These are phyloP conservation scores for Neopestalotiopsis sp. DNA, from an alignment of 2,329 filamentous ascomycete genomes.

Conservation along the genomic window DNA sequence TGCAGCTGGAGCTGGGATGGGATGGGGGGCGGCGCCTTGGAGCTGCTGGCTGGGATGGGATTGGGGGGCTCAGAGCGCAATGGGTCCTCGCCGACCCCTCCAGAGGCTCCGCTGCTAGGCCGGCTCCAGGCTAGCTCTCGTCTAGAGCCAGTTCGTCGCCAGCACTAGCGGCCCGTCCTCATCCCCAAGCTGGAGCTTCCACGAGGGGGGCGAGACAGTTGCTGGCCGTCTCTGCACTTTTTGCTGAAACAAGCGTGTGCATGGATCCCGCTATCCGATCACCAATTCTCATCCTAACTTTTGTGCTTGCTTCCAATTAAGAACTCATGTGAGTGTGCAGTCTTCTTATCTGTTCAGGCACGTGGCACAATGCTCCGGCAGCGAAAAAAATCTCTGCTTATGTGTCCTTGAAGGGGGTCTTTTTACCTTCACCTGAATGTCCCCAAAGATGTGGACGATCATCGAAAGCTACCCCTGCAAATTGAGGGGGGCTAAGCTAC, in stretches of 20 bases:
- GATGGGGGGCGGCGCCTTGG: not conserved
- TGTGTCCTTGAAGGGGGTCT: conserved; percentile 1
- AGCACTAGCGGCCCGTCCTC: conserved; percentile 15
- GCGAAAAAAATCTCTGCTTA: not conserved
- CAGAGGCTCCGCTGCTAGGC: conserved; percentile 3
- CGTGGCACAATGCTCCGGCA: not conserved
- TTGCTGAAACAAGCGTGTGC: conserved; percentile 12
- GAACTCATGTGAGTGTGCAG: not conserved
- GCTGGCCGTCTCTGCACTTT: not conserved
- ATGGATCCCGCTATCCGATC: not conserved
- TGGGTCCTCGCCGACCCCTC: not conserved
- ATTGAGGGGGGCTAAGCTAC: conserved; percentile 2
- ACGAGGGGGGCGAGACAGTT: conserved; percentile 12
- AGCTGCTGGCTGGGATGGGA: not conserved
- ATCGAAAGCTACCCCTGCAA: conserved; percentile 9
- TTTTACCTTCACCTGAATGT: not conserved
- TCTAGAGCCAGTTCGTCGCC: conserved; percentile 11
- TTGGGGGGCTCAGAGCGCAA: conserved; percentile 1
- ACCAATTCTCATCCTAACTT: not conserved
- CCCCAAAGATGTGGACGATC: conserved; percentile 6
- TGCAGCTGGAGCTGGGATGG: not conserved
- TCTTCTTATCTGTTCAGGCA: not conserved
- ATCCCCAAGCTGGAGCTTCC: conserved; percentile 10
- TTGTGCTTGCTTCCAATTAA: not conserved
- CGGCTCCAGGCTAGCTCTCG: conserved; percentile 9